Evolutionary conservation across 2,329 filamentous ascomycete genomes (phyloP), one percentile per base, ranked within the genome.

Genomic region (Lachnellula hyalina): DNA sequence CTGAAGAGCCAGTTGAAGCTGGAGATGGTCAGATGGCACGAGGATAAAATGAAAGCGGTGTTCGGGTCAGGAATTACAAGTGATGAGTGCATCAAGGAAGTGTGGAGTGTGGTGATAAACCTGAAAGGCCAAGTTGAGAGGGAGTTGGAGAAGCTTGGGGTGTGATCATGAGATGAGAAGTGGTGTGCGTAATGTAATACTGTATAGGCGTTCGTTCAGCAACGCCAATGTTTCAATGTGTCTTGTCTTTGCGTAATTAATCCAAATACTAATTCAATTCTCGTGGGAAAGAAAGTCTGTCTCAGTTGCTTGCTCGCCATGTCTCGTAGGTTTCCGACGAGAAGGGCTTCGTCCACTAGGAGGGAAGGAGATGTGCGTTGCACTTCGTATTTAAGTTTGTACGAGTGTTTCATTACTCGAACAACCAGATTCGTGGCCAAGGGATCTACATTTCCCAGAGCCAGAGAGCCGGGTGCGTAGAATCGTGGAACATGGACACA

Each of bases 21-120:
- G 23, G 55, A 58, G 36, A 60, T 53, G 40, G 55, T 58, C 2
- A 49, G 55, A 19, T 60, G 53, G 55, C 55, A 58, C 44, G 54
- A 57, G 28, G 58, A 60, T 51, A 53, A 53, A 19, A 42, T 60
- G 21, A 53, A 34, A 15, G 46, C 46, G 7, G 23, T 51, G 3
- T 55, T 58, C 51, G 51, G 51, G 21, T 21, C 19, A 8, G 50
- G 17, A 7, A 47, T 25, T 4, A 50, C 41, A 1, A 54, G 34
- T 12, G 47, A 55, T 28, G 54, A 61, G 28, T 44, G 45, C 12
- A 35, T 51, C 4, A 57, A 59, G 32, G 45, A 35, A 3, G 54
- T 61, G 12, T 57, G 59, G 56, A 45, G 47, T 11, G 57, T 53
- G 19, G 53, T 61, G 8, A 41, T 55, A 4, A 49, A 51, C n/a